A percentile compares a stretch with the other conserved stretches of the same genome.
phyloP scores from a whole-genome alignment of 805 yeast species.

The Kregervanrija fluxuum region DNA sequence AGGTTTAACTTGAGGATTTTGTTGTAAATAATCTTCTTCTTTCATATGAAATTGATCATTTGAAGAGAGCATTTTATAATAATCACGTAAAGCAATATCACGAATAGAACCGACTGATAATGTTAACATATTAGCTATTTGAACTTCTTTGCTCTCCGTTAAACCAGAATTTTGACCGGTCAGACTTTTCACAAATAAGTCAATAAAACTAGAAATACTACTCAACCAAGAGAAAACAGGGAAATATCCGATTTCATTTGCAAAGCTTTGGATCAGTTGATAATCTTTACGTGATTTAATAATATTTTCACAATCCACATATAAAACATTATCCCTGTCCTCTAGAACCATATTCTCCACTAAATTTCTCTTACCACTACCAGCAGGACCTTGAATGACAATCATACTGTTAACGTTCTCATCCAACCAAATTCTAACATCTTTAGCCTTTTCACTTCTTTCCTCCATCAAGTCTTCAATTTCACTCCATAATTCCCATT shows the following conservation, averaged over 20 bases:
- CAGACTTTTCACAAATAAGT: slow-evolving; percentile 79
- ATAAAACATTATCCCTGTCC: slow-evolving; percentile 53
- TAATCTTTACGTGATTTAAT: slow-evolving; percentile 70
- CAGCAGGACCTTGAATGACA: slow-evolving; percentile 86
- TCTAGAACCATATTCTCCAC: slow-evolving; percentile 61
- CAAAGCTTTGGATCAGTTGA: slow-evolving; percentile 56
- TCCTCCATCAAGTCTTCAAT: slow-evolving; percentile 52
- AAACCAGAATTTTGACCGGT: slow-evolving; percentile 93
- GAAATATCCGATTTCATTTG: slow-evolving; percentile 78
- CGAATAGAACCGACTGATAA: slow-evolving; percentile 70
- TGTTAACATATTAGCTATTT: slow-evolving; percentile 71
- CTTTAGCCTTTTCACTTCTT: slow-evolving; percentile 58
- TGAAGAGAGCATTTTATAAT: slow-evolving; percentile 24
- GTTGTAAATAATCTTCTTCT: slow-evolving; percentile 78
- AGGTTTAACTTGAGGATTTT: slow-evolving; percentile 80
- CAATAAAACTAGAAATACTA: slow-evolving; percentile 68
- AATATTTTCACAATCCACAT: slow-evolving; percentile 73
- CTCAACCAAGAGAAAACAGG: slow-evolving; percentile 94
- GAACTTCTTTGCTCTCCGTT: slow-evolving; percentile 75
- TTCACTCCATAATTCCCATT: slow-evolving; percentile 14
- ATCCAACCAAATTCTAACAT: slow-evolving; percentile 68
- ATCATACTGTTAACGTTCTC: slow-evolving; percentile 91
- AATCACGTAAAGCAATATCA: slow-evolving; percentile 46
- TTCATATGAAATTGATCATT: slow-evolving; percentile 29
- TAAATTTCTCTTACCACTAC: slow-evolving; percentile 85